Percentiles rank a stretch among this genome's conserved stretches.
Conservation (phyloP, 192 early-diverging fungal species). For the Paraglomus brasilianum region DNA sequence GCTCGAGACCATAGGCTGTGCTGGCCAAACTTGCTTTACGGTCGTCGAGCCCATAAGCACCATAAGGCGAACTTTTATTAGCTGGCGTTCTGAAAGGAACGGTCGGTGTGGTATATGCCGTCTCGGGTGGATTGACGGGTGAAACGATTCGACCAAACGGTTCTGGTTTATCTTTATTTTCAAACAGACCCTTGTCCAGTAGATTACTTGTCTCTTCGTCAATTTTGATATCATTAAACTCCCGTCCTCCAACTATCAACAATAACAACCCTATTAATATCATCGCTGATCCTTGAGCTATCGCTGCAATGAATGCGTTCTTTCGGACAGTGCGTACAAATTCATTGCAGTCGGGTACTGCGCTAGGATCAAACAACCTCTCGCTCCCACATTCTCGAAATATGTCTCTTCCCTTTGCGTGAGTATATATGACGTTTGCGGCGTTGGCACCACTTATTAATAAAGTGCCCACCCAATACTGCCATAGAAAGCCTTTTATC, state of each 20-base stretch:
- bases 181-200: neutral
- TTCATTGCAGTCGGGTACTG: too few relatives aligned
- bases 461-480: neutral
- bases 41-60: neutral
- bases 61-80: slow-evolving; percentile 4
- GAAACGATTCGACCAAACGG: neutral
- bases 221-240: slow-evolving; percentile 13
- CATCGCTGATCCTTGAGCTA: too few relatives aligned
- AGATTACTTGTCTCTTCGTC: slow-evolving; percentile 5
- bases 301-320: too few relatives aligned
- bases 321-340: too few relatives aligned
- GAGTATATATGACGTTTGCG: neutral
- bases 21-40: neutral
- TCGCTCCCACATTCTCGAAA: neutral
- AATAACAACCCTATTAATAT: slow-evolving; percentile 1
- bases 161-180: neutral
- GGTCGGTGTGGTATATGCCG: too few relatives aligned
- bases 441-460: neutral
- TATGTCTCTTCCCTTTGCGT: neutral
- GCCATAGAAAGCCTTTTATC: neutral
- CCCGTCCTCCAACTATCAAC: neutral
- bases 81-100: neutral
- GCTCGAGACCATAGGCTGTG: neutral
- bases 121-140: too few relatives aligned
- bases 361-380: too few relatives aligned